Percentiles rank a stretch among this genome's conserved stretches.
phyloP scores from a whole-genome alignment of 495 filamentous ascomycete species.

The Lasiosphaeria ovina region DNA sequence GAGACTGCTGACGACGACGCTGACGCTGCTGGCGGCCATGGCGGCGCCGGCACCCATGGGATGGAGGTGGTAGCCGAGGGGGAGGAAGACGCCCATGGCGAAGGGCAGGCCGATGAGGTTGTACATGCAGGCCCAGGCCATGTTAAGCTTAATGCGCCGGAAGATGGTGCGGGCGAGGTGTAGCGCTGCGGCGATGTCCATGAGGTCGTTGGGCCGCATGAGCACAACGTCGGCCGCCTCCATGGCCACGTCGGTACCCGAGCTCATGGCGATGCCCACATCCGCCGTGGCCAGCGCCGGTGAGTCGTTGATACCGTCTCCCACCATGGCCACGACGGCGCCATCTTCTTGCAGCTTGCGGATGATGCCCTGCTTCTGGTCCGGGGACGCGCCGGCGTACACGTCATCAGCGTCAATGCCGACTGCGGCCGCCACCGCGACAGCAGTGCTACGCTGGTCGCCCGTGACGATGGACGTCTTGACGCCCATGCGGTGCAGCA shows the following conservation, averaged over 20 bases:
- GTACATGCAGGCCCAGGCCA: slow-evolving; percentile 88
- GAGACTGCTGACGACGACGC: slow-evolving; percentile 80
- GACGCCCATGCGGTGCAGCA: slow-evolving; percentile 79
- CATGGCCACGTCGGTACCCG: slow-evolving; percentile 95
- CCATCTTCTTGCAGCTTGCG: slow-evolving; percentile 67
- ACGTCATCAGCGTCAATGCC: slow-evolving; percentile 75
- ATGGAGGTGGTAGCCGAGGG: slow-evolving; percentile 81
- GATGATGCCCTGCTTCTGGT: slow-evolving; percentile 85
- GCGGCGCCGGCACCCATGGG: slow-evolving; percentile 94
- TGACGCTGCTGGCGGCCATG: slow-evolving; percentile 89
- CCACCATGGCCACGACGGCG: slow-evolving; percentile 90
- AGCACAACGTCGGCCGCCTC: slow-evolving; percentile 95
- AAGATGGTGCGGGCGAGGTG: slow-evolving; percentile 84
- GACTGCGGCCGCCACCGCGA: slow-evolving; percentile 76
- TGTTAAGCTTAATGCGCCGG: slow-evolving; percentile 87
- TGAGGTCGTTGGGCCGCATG: slow-evolving; percentile 87
- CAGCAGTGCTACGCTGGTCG: slow-evolving; percentile 78
- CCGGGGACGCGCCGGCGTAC: slow-evolving; percentile 78
- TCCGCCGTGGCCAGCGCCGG: slow-evolving; percentile 90
- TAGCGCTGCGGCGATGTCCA: slow-evolving; percentile 84
- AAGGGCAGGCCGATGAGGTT: slow-evolving; percentile 92
- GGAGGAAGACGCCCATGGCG: slow-evolving; percentile 93
- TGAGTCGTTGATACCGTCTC: slow-evolving; percentile 98
- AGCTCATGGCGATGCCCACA: slow-evolving; percentile 88
- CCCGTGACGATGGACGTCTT: slow-evolving; percentile 90